A percentile compares a stretch with the other conserved stretches of the same genome.
These are phyloP conservation scores for Daldinia vernicosa DNA, from an alignment of 495 filamentous ascomycete species.

Conservation along the genomic window DNA sequence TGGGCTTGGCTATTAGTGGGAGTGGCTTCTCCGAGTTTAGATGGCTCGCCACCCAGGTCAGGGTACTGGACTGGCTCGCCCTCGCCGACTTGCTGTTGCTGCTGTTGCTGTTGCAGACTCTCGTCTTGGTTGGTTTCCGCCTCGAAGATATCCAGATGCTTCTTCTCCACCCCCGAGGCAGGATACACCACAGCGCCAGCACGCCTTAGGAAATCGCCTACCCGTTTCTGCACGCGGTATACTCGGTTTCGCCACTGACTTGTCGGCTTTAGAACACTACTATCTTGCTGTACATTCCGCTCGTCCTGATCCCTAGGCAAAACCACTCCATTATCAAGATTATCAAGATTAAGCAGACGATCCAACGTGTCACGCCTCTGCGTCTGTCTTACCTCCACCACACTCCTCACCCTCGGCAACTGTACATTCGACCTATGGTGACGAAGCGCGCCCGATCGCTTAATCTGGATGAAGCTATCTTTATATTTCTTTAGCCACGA, in stretches of 20 bases:
- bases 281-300: neutral
- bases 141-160: neutral
- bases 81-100: too few species aligned
- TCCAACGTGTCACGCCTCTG: neutral
- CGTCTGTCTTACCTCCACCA: neutral
- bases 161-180: neutral
- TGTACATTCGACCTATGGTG: neutral
- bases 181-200: slow-evolving; percentile 8
- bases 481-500: slow-evolving; percentile 5
- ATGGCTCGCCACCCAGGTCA: neutral
- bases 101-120: neutral
- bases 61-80: neutral
- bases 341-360: neutral
- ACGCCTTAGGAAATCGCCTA: neutral
- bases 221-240: neutral
- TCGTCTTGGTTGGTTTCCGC: neutral
- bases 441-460: neutral
- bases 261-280: neutral
- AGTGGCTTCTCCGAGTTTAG: neutral
- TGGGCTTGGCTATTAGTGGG: neutral
- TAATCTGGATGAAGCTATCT: neutral
- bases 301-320: neutral
- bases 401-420: neutral
- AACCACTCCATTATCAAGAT: neutral
- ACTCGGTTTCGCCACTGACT: neutral